phyloP scores from a whole-genome alignment of 495 filamentous ascomycete genomes.

The Cladorrhinum samala region DNA sequence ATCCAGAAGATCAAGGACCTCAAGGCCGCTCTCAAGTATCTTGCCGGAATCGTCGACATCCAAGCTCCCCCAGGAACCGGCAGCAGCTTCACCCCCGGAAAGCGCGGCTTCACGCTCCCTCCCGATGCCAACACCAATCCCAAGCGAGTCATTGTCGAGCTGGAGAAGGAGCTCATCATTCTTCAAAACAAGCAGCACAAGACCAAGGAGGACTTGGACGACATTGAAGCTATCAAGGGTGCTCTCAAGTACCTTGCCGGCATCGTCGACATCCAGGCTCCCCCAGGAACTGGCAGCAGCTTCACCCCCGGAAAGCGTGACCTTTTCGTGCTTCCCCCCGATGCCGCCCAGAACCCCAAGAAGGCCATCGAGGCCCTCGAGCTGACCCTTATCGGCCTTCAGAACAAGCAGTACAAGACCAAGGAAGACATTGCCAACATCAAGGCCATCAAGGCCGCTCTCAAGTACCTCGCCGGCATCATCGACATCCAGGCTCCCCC shows the following conservation, averaged over 20 bases:
- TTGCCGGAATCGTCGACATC: slow-evolving; percentile 22
- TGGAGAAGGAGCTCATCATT: slow-evolving; percentile 17
- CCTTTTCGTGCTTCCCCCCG: slow-evolving; percentile 16
- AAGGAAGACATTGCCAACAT: slow-evolving; percentile 24
- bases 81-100: slow-evolving; percentile 24
- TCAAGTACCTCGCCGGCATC: slow-evolving; percentile 22
- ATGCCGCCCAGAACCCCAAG: slow-evolving; percentile 25
- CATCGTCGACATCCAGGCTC: slow-evolving; percentile 20
- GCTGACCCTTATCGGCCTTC: slow-evolving; percentile 15
- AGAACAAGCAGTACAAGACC: slow-evolving; percentile 28
- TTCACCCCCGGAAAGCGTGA: slow-evolving; percentile 25
- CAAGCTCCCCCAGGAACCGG: slow-evolving; percentile 21
- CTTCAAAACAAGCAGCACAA: slow-evolving; percentile 27
- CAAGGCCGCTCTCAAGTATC: slow-evolving; percentile 18
- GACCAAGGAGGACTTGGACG: slow-evolving; percentile 15
- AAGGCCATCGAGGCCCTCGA: slow-evolving; percentile 23
- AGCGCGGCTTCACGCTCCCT: slow-evolving; percentile 17
- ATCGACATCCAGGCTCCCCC: slow-evolving; percentile 22
- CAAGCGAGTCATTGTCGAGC: slow-evolving; percentile 20
- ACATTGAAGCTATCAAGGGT: slow-evolving; percentile 22
- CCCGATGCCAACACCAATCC: slow-evolving; percentile 16
- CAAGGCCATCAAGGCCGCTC: slow-evolving; percentile 18
- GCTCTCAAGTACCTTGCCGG: slow-evolving; percentile 21
- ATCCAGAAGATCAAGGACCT: slow-evolving; percentile 20
- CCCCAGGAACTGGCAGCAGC: slow-evolving; percentile 19